phyloP scores from a whole-genome alignment of 495 filamentous ascomycete genomes.

The Aspergillus asperescens region DNA sequence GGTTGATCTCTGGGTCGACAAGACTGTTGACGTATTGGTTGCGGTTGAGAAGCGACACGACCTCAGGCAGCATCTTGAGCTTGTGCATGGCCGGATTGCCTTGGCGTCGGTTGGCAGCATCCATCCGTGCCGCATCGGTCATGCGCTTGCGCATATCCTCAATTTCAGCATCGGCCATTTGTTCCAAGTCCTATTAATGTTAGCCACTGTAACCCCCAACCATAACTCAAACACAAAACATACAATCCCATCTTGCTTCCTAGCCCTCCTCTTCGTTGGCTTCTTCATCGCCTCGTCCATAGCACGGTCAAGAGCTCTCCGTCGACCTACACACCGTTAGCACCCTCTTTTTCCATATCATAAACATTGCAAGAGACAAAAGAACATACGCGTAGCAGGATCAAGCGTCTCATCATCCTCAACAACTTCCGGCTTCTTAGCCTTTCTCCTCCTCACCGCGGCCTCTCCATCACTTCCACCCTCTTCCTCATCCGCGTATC shows the following conservation, averaged over 20 bases:
- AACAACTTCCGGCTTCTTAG: slow-evolving; percentile 49
- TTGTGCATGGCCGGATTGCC: slow-evolving; percentile 85
- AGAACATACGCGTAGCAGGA: slow-evolving; percentile 47
- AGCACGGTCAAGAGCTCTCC: slow-evolving; percentile 71
- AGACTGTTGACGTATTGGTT: slow-evolving; percentile 74
- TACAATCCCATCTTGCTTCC: slow-evolving; percentile 86
- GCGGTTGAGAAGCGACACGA: slow-evolving; percentile 79
- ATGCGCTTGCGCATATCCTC: slow-evolving; percentile 82
- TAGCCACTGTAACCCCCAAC: slow-evolving; percentile 5
- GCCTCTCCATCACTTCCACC: slow-evolving; percentile 52
- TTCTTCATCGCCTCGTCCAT: slow-evolving; percentile 87
- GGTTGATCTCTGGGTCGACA: slow-evolving; percentile 90
- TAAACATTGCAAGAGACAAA: background rate
- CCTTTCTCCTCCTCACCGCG: slow-evolving; percentile 48
- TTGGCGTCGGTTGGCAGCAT: slow-evolving; percentile 70
- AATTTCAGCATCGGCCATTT: slow-evolving; percentile 83
- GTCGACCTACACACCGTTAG: slow-evolving; percentile 41
- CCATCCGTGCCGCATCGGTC: slow-evolving; percentile 83
- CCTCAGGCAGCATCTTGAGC: slow-evolving; percentile 89
- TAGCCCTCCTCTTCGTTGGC: slow-evolving; percentile 63
- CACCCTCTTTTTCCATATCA: background rate
- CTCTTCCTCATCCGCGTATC: slow-evolving; percentile 48
- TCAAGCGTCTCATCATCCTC: slow-evolving; percentile 61
- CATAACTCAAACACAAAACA: slow-evolving; percentile 22
- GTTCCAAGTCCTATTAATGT: slow-evolving; percentile 69